Base-by-base conservation (phyloP, 2,329 filamentous ascomycete genomes). In the Phyllosticta paracitricarpa region DNA sequence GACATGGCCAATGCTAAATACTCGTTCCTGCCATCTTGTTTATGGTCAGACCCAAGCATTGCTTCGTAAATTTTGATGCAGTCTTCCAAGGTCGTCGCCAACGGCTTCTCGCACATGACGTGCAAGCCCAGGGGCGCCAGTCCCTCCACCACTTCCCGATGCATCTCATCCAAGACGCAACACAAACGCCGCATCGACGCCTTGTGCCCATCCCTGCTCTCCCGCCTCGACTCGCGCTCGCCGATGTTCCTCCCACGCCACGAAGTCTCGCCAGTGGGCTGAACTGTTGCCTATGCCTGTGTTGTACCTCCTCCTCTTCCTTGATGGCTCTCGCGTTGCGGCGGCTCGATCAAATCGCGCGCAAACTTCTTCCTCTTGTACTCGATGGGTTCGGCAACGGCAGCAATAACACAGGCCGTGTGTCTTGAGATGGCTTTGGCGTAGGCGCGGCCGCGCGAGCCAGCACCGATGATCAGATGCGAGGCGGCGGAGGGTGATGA, bases 1-100 rank as follows among this genome's bases (percentile, higher is more conserved):
- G 14, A 99, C 94, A 75, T 99, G 94, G 12, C 94, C 93, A 61
- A 97, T 91, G 0, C 90, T 91, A 72, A 97, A 96, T 52, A 97
- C 80, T 0, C 68, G 69, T 51, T 67, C 51, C 54, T 71, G 40
- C 40, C 40, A 48, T n/a, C 40, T 48, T 6, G 40, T n/a, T n/a
- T 19, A 6, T 48, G 14, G 40, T 48, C 40, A 68, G 54, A 67
- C 67, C 53, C 19, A 68, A 63, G 68, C 64, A 89, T 71, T 1
- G 85, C 81, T 56, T 76, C 76, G 72, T 85, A 90, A 68, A 96
- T 93, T 53, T 79, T 79, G 40, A 96, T 77, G 70, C 91, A 97
- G 68, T 94, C 91, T 19, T 81, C 73, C 28, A 97, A 77, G 0
- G 84, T 88, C 24, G 90, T 91, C 0, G 91, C 90, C 59, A 99